Evolutionary conservation across 2,329 filamentous ascomycete species (phyloP).

Genomic region (Pseudopithomyces chartarum): DNA sequence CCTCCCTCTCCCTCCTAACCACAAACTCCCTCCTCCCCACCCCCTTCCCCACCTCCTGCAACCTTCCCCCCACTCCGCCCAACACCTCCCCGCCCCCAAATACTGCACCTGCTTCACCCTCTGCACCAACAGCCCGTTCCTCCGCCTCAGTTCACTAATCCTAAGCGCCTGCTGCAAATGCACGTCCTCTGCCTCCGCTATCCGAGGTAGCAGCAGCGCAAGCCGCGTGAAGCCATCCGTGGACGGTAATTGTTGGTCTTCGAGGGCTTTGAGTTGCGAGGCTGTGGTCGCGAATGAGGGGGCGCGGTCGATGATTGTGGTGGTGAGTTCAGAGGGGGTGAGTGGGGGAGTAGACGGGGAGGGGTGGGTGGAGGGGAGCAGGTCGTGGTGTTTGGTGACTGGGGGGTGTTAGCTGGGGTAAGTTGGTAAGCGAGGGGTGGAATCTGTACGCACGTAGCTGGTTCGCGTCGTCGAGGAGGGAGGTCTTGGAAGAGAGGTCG

Average conservation of each 20-base stretch:
- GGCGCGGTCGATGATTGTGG: conserved; percentile 52
- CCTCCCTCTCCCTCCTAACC: conserved; percentile 55
- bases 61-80: conserved; percentile 71
- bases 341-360: conserved; percentile 28
- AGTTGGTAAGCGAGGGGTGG: background rate
- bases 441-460: conserved; percentile 37
- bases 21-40: conserved; percentile 67
- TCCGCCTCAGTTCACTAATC: conserved; percentile 66
- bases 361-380: conserved; percentile 36
- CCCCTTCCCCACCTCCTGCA: conserved; percentile 68
- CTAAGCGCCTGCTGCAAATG: conserved; percentile 67
- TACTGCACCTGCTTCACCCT: conserved; percentile 76
- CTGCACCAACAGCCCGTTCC: conserved; percentile 61
- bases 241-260: conserved; percentile 51
- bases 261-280: conserved; percentile 51
- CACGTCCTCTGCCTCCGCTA: conserved; percentile 64
- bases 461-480: conserved; percentile 47
- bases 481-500: conserved; percentile 47
- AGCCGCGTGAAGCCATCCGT: conserved; percentile 57
- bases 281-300: conserved; percentile 49
- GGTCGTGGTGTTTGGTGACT: conserved; percentile 48
- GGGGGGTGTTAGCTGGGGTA: conserved; percentile 21
- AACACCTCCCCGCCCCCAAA: conserved; percentile 68
- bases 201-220: conserved; percentile 63
- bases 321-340: conserved; percentile 29